These are phyloP conservation scores for Scutellaria minor DNA, from an alignment of 257 asterid genomes.

Conservation along the genomic window DNA sequence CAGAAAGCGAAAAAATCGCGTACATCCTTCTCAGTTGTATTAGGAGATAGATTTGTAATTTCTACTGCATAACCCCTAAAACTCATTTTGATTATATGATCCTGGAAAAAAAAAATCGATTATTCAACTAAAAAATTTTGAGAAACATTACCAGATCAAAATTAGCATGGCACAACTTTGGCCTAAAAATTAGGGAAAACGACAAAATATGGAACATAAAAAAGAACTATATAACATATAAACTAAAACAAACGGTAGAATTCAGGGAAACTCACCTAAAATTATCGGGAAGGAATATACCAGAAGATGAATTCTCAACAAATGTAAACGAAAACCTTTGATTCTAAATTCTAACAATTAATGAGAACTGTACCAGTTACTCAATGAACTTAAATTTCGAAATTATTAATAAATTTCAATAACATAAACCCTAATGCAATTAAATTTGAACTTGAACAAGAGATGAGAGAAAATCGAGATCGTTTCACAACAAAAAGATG, in stretches of 20 bases:
- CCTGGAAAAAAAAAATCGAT: slow-evolving; percentile 9
- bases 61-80: slow-evolving; percentile 67
- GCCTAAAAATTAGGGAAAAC: not conserved
- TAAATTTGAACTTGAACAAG: not conserved
- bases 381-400: too few species aligned
- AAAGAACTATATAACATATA: slow-evolving; percentile 7
- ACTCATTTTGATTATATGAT: slow-evolving; percentile 47
- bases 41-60: slow-evolving; percentile 66
- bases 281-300: not conserved
- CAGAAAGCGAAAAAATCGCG: slow-evolving; percentile 73
- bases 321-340: not conserved
- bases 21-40: slow-evolving; percentile 77
- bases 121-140: not conserved
- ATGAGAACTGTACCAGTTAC: not conserved
- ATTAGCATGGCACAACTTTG: not conserved
- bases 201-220: not conserved
- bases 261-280: not conserved
- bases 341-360: not conserved
- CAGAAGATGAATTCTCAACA: not conserved
- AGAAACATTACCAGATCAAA: not conserved
- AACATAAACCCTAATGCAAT: slow-evolving; percentile 14
- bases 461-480: not conserved
- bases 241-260: not conserved
- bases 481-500: not conserved
- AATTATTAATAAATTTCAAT: not conserved